Evolutionary conservation across 768 basidiomycete genomes (phyloP).

Genomic region (Saitozyma sp.): DNA sequence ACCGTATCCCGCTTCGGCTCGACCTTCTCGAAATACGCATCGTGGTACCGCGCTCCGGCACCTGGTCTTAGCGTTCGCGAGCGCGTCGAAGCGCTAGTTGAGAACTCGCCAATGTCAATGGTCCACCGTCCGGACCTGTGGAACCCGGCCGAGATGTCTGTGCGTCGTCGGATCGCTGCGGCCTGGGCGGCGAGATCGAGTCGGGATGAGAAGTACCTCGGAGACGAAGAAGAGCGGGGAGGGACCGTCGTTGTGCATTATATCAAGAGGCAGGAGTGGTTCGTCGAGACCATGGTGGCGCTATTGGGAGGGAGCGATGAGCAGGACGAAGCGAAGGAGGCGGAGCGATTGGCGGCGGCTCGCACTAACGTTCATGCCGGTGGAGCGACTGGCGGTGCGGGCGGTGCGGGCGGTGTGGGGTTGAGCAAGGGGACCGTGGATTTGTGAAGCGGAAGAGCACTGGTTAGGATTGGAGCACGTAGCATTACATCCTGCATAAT

Average conservation of each 20-base stretch:
- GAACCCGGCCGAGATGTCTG: conserved; percentile 14
- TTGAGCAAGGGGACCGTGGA: neutral
- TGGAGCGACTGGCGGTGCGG: neutral
- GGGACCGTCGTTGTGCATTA: conserved; percentile 96
- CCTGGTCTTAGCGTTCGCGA: conserved; percentile 66
- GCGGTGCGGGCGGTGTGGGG: neutral
- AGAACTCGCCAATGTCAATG: conserved; percentile 79
- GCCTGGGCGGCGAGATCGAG: conserved; percentile 39
- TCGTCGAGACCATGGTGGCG: conserved; percentile 85
- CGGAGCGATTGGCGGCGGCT: neutral
- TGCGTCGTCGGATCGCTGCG: conserved; percentile 6
- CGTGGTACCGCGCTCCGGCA: conserved; percentile 69
- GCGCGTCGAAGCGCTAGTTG: conserved; percentile 86
- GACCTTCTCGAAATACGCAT: conserved; percentile 59
- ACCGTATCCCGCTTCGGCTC: conserved; percentile 65
- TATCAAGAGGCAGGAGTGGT: conserved; percentile 97
- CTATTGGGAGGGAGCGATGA: conserved; percentile 61
- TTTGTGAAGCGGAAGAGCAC: neutral
- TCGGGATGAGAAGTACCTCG: conserved; percentile 35
- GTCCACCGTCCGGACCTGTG: conserved; percentile 25
- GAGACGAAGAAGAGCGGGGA: conserved; percentile 59
- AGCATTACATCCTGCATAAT: neutral
- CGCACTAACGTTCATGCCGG: neutral
- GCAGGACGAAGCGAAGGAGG: conserved; percentile 7
- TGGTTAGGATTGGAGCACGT: neutral